Conservation (phyloP, 164 flowering plant genomes). For the Stephania japonica region DNA sequence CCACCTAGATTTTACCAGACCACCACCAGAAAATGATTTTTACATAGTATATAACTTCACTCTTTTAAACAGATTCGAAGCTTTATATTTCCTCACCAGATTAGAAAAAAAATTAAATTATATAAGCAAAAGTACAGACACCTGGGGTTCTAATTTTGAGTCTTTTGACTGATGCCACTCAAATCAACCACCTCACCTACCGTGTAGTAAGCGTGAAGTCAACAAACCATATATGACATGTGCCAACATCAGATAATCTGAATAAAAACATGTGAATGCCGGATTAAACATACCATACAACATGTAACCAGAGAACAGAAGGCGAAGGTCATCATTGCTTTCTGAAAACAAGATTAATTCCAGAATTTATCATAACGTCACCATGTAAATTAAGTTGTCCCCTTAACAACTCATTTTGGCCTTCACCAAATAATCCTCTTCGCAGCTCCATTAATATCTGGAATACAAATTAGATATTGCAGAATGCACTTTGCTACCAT, state of each 20-base stretch:
- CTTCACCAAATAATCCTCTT: not conserved
- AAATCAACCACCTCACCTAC: not conserved
- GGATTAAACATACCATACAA: not conserved
- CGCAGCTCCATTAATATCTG: not conserved
- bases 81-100: not conserved
- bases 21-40: not conserved
- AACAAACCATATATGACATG: not conserved
- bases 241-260: not conserved
- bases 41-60: not conserved
- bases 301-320: not conserved
- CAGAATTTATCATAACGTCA: not conserved
- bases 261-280: not conserved
- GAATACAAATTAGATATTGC: not conserved
- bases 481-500: not conserved
- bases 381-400: not conserved
- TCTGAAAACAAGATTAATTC: constrained; percentile 1
- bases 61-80: not conserved
- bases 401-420: not conserved
- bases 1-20: not conserved
- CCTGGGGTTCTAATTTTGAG: not conserved
- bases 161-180: not conserved
- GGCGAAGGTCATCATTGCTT: not conserved
- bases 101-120: not conserved
- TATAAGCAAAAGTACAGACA: not conserved
- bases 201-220: not conserved